These are phyloP conservation scores for Endocalyx cinctus DNA, from an alignment of 2,329 filamentous ascomycete species.

Conservation along the genomic window DNA sequence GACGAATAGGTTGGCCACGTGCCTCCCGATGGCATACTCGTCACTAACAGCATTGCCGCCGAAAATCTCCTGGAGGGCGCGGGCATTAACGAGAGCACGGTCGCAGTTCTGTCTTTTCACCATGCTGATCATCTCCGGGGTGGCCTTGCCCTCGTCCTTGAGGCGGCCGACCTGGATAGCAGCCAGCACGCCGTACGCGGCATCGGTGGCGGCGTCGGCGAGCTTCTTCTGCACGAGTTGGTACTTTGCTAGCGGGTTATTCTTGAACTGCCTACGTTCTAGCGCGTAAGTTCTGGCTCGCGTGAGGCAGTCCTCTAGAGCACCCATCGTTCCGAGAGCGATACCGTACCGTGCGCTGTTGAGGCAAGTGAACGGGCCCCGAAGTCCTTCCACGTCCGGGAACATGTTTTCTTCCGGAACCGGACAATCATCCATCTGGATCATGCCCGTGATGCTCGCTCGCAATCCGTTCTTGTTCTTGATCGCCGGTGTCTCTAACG, in stretches of 20 bases:
- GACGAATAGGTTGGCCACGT: constrained; percentile 94
- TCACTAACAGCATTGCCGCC: constrained; percentile 98
- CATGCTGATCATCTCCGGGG: constrained; percentile 95
- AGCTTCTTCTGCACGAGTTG: constrained; percentile 98
- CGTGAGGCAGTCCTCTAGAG: constrained; percentile 83
- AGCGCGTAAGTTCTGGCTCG: constrained; percentile 82
- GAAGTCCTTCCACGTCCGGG: constrained; percentile 79
- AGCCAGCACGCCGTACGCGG: constrained; percentile 84
- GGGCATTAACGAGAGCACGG: constrained; percentile 72
- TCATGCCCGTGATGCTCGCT: constrained; percentile 96
- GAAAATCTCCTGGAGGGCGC: constrained; percentile 88
- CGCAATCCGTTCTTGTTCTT: constrained; percentile 94
- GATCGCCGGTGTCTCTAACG: constrained; percentile 84
- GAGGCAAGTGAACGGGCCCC: constrained; percentile 86
- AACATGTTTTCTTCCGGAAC: constrained; percentile 93
- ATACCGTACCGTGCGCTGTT: constrained; percentile 94
- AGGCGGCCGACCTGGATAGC: constrained; percentile 86
- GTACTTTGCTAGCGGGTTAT: constrained; percentile 90
- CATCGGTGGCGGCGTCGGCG: constrained; percentile 86
- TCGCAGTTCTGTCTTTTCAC: constrained; percentile 98
- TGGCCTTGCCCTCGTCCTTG: constrained; percentile 83
- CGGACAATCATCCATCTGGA: constrained; percentile 86
- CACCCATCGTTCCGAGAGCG: constrained; percentile 88
- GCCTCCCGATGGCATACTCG: constrained; percentile 90
- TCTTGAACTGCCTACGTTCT: constrained; percentile 93